Conservation (phyloP, 2,329 filamentous ascomycete genomes). For the Clonostachys byssicola region DNA sequence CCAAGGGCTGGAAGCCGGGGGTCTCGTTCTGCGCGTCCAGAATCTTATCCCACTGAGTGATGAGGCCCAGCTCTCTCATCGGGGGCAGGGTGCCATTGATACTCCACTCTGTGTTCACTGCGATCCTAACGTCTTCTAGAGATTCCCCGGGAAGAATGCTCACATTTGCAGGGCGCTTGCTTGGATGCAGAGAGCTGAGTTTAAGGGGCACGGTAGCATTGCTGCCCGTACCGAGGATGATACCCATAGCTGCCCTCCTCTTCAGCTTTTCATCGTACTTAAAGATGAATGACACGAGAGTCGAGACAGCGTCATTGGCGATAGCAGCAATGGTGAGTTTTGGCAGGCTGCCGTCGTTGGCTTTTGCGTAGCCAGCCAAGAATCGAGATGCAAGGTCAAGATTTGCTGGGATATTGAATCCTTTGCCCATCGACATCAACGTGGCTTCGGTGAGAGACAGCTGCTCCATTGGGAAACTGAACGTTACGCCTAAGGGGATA, state of each 20-base stretch:
- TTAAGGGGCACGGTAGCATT: constrained; percentile 76
- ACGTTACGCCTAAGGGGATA: constrained; percentile 64
- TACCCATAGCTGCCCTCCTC: constrained; percentile 69
- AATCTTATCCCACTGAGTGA: constrained; percentile 66
- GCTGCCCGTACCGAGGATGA: constrained; percentile 78
- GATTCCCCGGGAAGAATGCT: constrained; percentile 39
- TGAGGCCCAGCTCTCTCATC: constrained; percentile 55
- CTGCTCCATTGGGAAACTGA: constrained; percentile 68
- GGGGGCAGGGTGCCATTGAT: constrained; percentile 72
- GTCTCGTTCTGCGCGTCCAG: constrained; percentile 64
- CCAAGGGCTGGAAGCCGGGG: constrained; percentile 76
- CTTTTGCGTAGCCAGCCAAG: constrained; percentile 51
- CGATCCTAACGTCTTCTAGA: constrained; percentile 56
- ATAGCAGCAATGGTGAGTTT: constrained; percentile 70
- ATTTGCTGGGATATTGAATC: constrained; percentile 58
- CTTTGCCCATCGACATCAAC: constrained; percentile 67
- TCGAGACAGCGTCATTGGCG: constrained; percentile 78
- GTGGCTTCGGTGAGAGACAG: constrained; percentile 57
- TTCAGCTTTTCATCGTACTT: constrained; percentile 56
- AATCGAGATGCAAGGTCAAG: constrained; percentile 58
- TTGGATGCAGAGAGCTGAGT: constrained; percentile 55
- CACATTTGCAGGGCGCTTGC: constrained; percentile 52
- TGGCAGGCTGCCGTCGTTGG: constrained; percentile 46
- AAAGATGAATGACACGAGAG: constrained; percentile 73
- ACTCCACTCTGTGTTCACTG: constrained; percentile 82